Evolutionary conservation across 2,329 filamentous ascomycete species (phyloP).

Genomic region (Pezicula neosporulosa): DNA sequence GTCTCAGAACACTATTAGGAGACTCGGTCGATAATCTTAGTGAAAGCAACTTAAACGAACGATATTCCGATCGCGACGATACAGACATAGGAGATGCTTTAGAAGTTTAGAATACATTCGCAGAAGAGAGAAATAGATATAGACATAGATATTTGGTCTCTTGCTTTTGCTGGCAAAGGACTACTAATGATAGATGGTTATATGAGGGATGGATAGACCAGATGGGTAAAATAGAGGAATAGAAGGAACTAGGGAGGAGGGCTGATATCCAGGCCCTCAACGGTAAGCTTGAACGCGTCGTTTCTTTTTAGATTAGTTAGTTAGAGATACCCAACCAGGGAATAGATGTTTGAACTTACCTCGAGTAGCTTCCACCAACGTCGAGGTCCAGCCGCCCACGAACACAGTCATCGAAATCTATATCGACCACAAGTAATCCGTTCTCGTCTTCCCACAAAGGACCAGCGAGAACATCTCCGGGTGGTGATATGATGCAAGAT

Average conservation of each 20-base stretch:
- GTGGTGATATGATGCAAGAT: constrained; percentile 75
- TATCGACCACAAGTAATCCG: constrained; percentile 65
- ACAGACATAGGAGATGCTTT: not conserved
- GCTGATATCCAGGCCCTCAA: constrained; percentile 54
- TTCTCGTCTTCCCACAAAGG: constrained; percentile 79
- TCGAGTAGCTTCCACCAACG: constrained; percentile 80
- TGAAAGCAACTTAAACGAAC: not conserved
- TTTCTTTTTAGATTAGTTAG: constrained; percentile 36
- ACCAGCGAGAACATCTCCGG: constrained; percentile 75
- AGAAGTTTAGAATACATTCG: not conserved
- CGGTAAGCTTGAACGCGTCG: constrained; percentile 59
- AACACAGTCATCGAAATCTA: constrained; percentile 86
- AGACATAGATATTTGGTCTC: too few relatives aligned
- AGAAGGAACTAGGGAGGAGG: constrained; percentile 44
- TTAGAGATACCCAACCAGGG: not conserved
- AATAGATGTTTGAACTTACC: constrained; percentile 42
- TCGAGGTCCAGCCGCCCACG: constrained; percentile 80
- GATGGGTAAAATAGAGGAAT: not conserved
- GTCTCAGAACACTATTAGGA: not conserved
- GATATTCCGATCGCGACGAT: not conserved
- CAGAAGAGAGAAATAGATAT: too few relatives aligned
- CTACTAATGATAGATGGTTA: too few relatives aligned
- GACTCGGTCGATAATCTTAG: not conserved
- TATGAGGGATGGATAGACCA: not conserved
- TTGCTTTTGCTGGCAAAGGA: not conserved